A percentile compares a stretch with the other conserved stretches of the same genome.
phyloP scores from a whole-genome alignment of 768 basidiomycete species.

The Royoungia palumana region DNA sequence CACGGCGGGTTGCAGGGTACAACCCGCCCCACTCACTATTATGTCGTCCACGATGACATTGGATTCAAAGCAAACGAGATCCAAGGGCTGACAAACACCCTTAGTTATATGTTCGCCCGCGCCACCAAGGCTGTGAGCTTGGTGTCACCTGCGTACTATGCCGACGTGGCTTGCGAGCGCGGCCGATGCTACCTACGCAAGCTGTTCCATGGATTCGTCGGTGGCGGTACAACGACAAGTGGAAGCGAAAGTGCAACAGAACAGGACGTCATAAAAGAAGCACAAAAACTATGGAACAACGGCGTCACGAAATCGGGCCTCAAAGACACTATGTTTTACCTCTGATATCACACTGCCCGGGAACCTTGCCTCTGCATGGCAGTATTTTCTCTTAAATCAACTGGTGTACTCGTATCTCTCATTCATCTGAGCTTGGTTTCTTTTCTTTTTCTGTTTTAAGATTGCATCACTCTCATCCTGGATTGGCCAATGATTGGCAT shows the following conservation, averaged over 20 bases:
- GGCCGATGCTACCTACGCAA: conserved; percentile 52
- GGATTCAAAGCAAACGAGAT: conserved; percentile 46
- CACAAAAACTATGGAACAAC: conserved; percentile 48
- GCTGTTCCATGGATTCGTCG: conserved; percentile 38
- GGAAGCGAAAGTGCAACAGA: conserved; percentile 40
- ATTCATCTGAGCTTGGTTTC: too few species aligned
- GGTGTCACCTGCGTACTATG: conserved; percentile 39
- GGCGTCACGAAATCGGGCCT: conserved; percentile 49
- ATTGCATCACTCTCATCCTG: neutral
- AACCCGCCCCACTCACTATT: conserved; percentile 53
- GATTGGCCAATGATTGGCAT: neutral
- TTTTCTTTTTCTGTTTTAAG: neutral
- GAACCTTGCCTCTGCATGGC: neutral
- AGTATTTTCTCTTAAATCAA: neutral
- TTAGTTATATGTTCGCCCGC: conserved; percentile 56
- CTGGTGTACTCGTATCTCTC: neutral
- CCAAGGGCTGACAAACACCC: conserved; percentile 52
- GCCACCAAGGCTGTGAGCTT: conserved; percentile 48
- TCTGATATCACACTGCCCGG: conserved; percentile 34
- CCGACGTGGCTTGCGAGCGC: conserved; percentile 51
- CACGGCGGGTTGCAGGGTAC: conserved; percentile 48
- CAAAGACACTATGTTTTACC: conserved; percentile 75
- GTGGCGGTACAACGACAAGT: conserved; percentile 27
- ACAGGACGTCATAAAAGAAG: conserved; percentile 53
- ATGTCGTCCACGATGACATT: conserved; percentile 53